A percentile compares a stretch with the other conserved stretches of the same genome.
These are phyloP conservation scores for Colletotrichum aenigma DNA, from an alignment of 2,329 filamentous ascomycete genomes.

Conservation along the genomic window DNA sequence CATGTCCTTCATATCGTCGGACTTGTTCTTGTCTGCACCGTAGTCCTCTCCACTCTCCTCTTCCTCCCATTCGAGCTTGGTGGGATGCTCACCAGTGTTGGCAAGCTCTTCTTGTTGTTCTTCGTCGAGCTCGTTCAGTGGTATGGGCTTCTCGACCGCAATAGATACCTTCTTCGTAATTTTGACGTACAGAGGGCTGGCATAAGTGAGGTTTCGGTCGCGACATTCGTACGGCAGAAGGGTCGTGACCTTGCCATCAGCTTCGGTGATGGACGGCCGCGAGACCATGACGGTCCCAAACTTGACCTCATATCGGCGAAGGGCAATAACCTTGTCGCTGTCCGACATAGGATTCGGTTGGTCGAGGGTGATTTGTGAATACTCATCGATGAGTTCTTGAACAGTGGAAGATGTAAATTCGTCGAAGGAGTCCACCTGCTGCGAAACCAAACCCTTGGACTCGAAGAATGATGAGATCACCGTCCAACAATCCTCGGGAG, in stretches of 20 bases:
- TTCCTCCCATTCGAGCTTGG: constrained; percentile 64
- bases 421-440: constrained; percentile 98
- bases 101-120: constrained; percentile 62
- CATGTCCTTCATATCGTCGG: constrained; percentile 66
- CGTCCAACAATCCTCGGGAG: constrained; percentile 97
- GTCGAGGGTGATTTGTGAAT: constrained; percentile 89
- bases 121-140: constrained; percentile 70
- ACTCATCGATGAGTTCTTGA: constrained; percentile 92
- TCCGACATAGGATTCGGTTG: constrained; percentile 82
- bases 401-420: constrained; percentile 95
- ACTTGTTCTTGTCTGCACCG: constrained; percentile 55
- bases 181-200: constrained; percentile 86
- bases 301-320: constrained; percentile 93
- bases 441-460: constrained; percentile 91
- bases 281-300: constrained; percentile 91
- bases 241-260: constrained; percentile 84
- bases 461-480: constrained; percentile 98
- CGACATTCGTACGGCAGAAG: constrained; percentile 95
- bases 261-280: constrained; percentile 89
- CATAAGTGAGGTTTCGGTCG: constrained; percentile 93
- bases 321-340: constrained; percentile 79
- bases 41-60: constrained; percentile 57
- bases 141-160: constrained; percentile 76
- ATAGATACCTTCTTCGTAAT: constrained; percentile 86
- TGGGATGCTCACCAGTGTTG: constrained; percentile 61